Conservation (phyloP, 2,329 filamentous ascomycete species). For the Fusarium oxysporum region DNA sequence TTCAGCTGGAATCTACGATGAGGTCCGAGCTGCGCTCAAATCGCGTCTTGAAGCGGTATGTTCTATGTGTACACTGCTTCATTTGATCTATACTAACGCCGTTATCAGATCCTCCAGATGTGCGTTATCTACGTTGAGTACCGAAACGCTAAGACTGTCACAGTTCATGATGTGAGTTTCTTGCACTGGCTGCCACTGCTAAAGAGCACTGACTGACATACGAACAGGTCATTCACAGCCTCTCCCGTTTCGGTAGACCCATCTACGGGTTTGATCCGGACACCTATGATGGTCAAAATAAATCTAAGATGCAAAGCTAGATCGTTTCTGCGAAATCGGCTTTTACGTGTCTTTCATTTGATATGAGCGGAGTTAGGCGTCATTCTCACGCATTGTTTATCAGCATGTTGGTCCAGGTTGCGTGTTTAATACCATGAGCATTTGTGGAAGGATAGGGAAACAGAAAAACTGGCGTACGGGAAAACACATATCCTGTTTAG, state of each 20-base stretch:
- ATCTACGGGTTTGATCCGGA: constrained; percentile 70
- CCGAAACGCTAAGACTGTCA: constrained; percentile 70
- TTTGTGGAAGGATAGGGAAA: background rate
- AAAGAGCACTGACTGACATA: constrained; percentile 9
- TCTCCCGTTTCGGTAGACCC: constrained; percentile 61
- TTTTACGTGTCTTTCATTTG: background rate
- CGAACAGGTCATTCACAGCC: constrained; percentile 65
- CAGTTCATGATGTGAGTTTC: constrained; percentile 67
- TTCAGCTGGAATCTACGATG: constrained; percentile 71
- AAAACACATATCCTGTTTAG: background rate
- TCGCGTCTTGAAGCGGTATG: constrained; percentile 61
- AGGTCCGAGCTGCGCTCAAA: constrained; percentile 65
- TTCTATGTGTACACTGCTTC: background rate
- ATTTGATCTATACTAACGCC: constrained; percentile 13
- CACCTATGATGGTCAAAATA: constrained; percentile 40
- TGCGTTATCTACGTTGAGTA: constrained; percentile 66
- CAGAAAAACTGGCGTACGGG: background rate
- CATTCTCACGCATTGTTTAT: constrained; percentile 8
- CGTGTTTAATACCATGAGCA: constrained; percentile 4
- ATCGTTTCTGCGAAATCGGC: background rate
- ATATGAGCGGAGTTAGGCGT: background rate
- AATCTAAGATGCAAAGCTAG: background rate
- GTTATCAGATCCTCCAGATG: constrained; percentile 62
- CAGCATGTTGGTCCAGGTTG: background rate
- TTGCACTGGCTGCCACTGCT: too few relatives aligned